phyloP scores from a whole-genome alignment of 805 yeast species.

The Saccharomycopsis capsularis region DNA sequence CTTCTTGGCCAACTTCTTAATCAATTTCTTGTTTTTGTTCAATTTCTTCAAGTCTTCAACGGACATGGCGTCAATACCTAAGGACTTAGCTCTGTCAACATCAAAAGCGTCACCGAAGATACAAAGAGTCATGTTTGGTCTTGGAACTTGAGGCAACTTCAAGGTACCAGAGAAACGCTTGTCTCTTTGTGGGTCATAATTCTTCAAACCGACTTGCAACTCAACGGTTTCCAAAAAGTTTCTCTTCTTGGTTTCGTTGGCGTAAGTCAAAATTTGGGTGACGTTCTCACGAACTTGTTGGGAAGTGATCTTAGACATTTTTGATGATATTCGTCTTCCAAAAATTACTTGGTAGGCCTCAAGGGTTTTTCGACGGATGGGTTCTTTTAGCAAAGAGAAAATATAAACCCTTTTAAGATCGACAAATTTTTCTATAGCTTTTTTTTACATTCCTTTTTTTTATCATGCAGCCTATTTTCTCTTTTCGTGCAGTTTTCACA shows the following conservation, averaged over 20 bases:
- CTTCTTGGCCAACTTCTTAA: conserved; percentile 99
- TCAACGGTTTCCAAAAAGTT: conserved; percentile 99
- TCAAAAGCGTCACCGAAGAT: conserved; percentile 99
- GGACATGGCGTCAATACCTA: conserved; percentile 99
- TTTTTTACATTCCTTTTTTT: neutral
- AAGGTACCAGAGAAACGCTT: conserved; percentile 99
- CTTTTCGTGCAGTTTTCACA: too few species aligned
- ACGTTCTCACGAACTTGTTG: conserved; percentile 96
- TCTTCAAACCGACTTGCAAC: conserved; percentile 98
- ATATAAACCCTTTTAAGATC: too few species aligned
- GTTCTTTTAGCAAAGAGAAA: too few species aligned
- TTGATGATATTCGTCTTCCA: conserved; percentile 66
- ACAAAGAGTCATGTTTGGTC: conserved; percentile 99
- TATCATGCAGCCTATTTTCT: too few species aligned
- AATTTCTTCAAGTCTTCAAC: conserved; percentile 99
- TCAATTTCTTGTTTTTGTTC: conserved; percentile 99
- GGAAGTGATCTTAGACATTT: conserved; percentile 84
- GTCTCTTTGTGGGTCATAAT: conserved; percentile 99
- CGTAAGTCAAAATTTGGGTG: conserved; percentile 80
- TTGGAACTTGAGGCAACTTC: conserved; percentile 97
- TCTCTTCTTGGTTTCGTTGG: conserved; percentile 97
- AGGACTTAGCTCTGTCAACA: conserved; percentile 99
- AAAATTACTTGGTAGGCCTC: conserved; percentile 49
- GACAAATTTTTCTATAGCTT: too few species aligned
- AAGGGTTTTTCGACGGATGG: conserved; percentile 39